A percentile compares a stretch with the other conserved stretches of the same genome.
These are phyloP conservation scores for Ophiostoma piceae DNA, from an alignment of 2,329 filamentous ascomycete species.

Conservation along the genomic window DNA sequence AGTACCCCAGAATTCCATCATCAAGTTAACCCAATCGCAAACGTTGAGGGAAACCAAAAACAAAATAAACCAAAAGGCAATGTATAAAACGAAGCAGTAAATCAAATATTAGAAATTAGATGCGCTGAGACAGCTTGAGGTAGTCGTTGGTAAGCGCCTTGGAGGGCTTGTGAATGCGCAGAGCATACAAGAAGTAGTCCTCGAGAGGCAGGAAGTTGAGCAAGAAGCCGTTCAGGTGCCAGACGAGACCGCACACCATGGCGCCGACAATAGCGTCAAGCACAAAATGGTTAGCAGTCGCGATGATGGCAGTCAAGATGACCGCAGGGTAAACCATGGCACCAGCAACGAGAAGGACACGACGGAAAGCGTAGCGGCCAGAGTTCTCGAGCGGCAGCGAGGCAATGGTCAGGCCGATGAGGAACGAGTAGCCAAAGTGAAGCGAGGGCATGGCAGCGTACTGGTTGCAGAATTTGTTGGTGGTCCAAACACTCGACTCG, in stretches of 20 bases:
- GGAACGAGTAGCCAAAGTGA: constrained; percentile 69
- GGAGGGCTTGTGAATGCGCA: constrained; percentile 24
- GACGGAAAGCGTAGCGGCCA: constrained; percentile 46
- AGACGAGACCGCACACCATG: constrained; percentile 59
- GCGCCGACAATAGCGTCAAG: constrained; percentile 66
- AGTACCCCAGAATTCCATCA: background rate
- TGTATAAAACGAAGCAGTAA: background rate
- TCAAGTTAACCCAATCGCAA: too few relatives aligned
- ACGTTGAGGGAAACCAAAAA: too few relatives aligned
- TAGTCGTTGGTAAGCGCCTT: constrained; percentile 9
- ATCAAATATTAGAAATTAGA: background rate
- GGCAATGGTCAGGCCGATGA: constrained; percentile 65
- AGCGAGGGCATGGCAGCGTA: constrained; percentile 68
- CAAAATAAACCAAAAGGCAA: background rate
- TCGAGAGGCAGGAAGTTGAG: constrained; percentile 60
- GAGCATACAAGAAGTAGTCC: constrained; percentile 57
- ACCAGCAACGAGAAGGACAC: constrained; percentile 40
- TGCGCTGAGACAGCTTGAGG: constrained; percentile 13
- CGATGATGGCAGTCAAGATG: constrained; percentile 63
- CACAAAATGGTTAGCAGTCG: constrained; percentile 69
- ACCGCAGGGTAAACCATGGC: constrained; percentile 60
- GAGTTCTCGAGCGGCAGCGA: constrained; percentile 51
- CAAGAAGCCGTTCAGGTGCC: constrained; percentile 50
- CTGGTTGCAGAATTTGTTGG: constrained; percentile 70
- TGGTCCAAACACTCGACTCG: constrained; percentile 64